These are phyloP conservation scores for Acacia confusa DNA, from an alignment of 306 rosid genomes.

Conservation along the genomic window DNA sequence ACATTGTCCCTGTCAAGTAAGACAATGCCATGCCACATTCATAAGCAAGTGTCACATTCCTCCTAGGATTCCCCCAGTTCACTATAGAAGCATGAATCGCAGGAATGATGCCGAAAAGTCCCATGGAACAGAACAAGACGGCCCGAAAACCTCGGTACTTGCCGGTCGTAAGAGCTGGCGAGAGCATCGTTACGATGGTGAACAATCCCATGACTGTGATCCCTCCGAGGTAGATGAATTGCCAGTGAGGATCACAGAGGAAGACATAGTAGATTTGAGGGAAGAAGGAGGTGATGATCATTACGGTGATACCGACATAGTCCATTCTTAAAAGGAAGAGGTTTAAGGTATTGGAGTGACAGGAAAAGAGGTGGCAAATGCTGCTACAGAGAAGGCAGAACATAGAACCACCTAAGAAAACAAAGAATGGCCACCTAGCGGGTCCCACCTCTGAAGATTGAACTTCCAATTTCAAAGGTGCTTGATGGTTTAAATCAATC, in stretches of 20 bases:
- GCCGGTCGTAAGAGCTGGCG: constrained; percentile 55
- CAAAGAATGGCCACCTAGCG: constrained; percentile 88
- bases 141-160: constrained; percentile 70
- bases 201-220: constrained; percentile 80
- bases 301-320: constrained; percentile 73
- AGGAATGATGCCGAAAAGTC: constrained; percentile 83
- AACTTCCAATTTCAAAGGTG: constrained; percentile 44
- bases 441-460: constrained; percentile 12
- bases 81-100: constrained; percentile 70
- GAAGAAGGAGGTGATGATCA: constrained; percentile 96
- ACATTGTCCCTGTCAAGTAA: constrained; percentile 67
- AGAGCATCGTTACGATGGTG: constrained; percentile 69
- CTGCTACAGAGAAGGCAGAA: constrained; percentile 93
- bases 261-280: constrained; percentile 95
- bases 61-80: constrained; percentile 78
- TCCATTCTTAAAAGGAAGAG: constrained; percentile 63
- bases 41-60: constrained; percentile 62
- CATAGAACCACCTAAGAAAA: constrained; percentile 86
- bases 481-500: constrained; percentile 48
- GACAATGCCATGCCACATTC: constrained; percentile 78
- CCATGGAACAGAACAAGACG: constrained; percentile 84
- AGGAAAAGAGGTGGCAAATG: constrained; percentile 89
- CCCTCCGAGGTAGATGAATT: constrained; percentile 70
- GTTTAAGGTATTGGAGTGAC: constrained; percentile 72
- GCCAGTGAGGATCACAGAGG: constrained; percentile 87